Evolutionary conservation across 1,139 yeast genomes (phyloP).

Genomic region (Sugiyamaella pinicola): DNA sequence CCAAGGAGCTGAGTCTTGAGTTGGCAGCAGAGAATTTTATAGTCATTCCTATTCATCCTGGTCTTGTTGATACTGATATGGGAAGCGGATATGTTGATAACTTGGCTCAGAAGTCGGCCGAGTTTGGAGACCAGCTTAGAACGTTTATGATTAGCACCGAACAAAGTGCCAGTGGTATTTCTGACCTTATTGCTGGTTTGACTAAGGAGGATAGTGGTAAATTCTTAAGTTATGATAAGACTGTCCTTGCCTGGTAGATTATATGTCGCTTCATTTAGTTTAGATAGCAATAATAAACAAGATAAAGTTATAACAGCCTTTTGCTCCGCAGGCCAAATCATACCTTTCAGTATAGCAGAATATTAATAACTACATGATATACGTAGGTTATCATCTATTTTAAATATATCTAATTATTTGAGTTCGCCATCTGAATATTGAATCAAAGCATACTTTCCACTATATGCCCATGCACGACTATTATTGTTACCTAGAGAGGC

Average conservation of each 20-base stretch:
- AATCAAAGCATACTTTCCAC: conserved; percentile 93
- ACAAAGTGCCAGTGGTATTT: background rate
- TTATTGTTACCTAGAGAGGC: conserved; percentile 55
- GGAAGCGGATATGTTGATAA: conserved; percentile 4
- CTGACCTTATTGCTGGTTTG: conserved; percentile 13
- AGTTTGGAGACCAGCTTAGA: background rate
- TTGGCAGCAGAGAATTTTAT: conserved; percentile 35
- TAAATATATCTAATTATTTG: background rate
- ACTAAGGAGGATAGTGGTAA: conserved; percentile 17
- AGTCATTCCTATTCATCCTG: conserved; percentile 43
- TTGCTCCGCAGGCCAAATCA: too few relatives aligned
- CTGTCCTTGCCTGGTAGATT: conserved; percentile 18
- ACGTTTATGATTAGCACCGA: background rate
- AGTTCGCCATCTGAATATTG: conserved; percentile 43
- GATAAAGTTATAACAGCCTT: too few relatives aligned
- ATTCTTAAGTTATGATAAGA: conserved; percentile 15
- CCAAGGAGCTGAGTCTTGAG: conserved; percentile 36
- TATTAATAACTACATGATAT: too few relatives aligned
- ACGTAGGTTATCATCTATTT: too few relatives aligned
- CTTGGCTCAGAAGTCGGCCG: background rate
- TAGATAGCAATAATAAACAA: too few relatives aligned
- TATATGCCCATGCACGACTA: conserved; percentile 79
- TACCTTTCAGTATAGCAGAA: too few relatives aligned
- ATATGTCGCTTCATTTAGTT: too few relatives aligned
- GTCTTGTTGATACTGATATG: conserved; percentile 43